These are phyloP conservation scores for Rubia balearica DNA, from an alignment of 305 asterid genomes.

Conservation along the genomic window DNA sequence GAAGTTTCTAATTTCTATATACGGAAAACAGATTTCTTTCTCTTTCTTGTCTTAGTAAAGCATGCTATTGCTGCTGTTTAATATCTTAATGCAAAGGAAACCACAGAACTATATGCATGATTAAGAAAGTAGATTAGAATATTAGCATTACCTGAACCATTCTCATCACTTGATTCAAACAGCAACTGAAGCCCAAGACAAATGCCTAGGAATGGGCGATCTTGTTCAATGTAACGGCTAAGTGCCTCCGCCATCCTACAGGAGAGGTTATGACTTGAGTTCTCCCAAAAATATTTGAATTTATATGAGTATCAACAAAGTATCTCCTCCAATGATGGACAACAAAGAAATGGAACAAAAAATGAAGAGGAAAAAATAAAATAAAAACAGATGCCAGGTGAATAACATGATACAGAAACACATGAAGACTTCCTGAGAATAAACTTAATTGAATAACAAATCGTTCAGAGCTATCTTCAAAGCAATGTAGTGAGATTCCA, in stretches of 20 bases:
- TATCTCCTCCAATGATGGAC: neutral
- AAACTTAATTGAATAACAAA: neutral
- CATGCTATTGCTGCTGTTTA: neutral
- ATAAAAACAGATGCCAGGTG: neutral
- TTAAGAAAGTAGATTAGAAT: neutral
- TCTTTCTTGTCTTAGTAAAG: neutral
- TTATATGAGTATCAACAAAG: neutral
- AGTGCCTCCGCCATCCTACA: constrained; percentile 83
- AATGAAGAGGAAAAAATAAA: neutral
- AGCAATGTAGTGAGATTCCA: constrained; percentile 1
- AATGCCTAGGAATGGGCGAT: constrained; percentile 92
- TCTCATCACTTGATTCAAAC: constrained; percentile 92
- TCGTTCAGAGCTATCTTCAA: neutral
- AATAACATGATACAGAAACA: neutral
- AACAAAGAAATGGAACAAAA: neutral
- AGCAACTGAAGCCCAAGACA: constrained; percentile 96
- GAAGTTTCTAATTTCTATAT: no score
- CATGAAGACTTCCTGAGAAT: neutral
- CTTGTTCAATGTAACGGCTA: constrained; percentile 73
- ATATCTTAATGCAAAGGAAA: neutral
- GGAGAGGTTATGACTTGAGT: constrained; percentile 6
- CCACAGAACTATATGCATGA: neutral
- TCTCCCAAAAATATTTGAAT: neutral
- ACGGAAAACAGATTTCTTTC: no score
- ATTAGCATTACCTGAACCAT: constrained; percentile 62